These are phyloP conservation scores for Suillus cothurnatus DNA, from an alignment of 768 basidiomycete genomes.

Conservation along the genomic window DNA sequence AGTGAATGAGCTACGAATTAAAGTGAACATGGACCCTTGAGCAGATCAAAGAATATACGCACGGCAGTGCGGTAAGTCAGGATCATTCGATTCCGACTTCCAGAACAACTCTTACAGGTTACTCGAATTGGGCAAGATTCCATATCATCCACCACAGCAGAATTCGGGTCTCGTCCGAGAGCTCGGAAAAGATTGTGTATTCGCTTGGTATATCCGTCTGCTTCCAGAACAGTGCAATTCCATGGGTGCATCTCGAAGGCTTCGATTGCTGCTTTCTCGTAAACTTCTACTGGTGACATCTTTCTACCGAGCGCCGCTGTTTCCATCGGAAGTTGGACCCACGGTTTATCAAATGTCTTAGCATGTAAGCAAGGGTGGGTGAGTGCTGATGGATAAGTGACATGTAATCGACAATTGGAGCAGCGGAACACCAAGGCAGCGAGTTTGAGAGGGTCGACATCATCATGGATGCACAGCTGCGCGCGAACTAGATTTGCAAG, in stretches of 20 bases:
- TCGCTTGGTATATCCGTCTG: background rate
- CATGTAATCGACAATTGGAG: background rate
- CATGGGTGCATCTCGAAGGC: conserved; percentile 2
- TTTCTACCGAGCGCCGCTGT: background rate
- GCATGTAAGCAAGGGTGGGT: background rate
- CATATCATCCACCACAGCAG: background rate
- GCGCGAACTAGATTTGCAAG: background rate
- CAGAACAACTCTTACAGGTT: conserved; percentile 4
- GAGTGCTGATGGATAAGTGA: conserved; percentile 3
- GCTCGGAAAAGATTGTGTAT: background rate
- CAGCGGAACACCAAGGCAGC: background rate
- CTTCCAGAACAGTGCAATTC: background rate
- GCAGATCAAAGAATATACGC: background rate
- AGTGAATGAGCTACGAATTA: background rate
- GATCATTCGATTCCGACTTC: conserved; percentile 2
- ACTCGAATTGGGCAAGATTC: conserved; percentile 3
- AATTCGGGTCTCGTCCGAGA: conserved; percentile 3
- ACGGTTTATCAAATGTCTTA: background rate
- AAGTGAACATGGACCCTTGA: background rate
- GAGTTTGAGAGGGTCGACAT: background rate
- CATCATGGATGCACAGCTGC: background rate
- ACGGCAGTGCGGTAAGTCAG: conserved; percentile 1
- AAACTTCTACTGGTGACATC: background rate
- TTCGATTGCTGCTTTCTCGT: conserved; percentile 2
- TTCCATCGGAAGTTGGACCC: conserved; percentile 4